A percentile compares a stretch with the other conserved stretches of the same genome.
These are phyloP conservation scores for Taphrina populina DNA, from an alignment of 1,139 yeast species.

Conservation along the genomic window DNA sequence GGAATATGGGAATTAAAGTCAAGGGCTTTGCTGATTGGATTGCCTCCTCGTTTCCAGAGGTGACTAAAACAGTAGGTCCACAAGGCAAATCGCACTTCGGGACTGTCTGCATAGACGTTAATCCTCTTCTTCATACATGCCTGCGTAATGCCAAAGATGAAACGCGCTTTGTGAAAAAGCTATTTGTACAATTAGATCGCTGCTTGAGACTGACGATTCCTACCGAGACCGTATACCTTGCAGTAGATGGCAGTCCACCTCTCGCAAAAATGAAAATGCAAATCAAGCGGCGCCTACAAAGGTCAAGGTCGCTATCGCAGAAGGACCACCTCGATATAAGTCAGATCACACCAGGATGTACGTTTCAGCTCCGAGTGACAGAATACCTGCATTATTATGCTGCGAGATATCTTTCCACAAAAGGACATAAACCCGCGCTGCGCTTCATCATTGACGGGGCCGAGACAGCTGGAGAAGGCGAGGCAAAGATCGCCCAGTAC, in stretches of 20 bases:
- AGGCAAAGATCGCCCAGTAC: slow-evolving; percentile 25
- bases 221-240: slow-evolving; percentile 7
- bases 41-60: slow-evolving; percentile 9
- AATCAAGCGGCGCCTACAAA: slow-evolving; percentile 20
- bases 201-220: slow-evolving; percentile 23
- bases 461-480: slow-evolving; percentile 28
- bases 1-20: slow-evolving; percentile 25
- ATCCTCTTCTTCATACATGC: slow-evolving; percentile 27
- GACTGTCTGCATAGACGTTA: slow-evolving; percentile 21
- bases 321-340: slow-evolving; percentile 20
- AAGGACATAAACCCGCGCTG: slow-evolving; percentile 8
- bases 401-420: slow-evolving; percentile 18
- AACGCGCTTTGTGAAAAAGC: slow-evolving; percentile 8
- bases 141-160: slow-evolving; percentile 18
- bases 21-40: slow-evolving; percentile 32
- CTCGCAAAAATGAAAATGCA: slow-evolving; percentile 31
- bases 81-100: slow-evolving; percentile 11
- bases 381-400: slow-evolving; percentile 30
- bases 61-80: slow-evolving; percentile 1
- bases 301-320: slow-evolving; percentile 24
- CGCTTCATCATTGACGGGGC: slow-evolving; percentile 27
- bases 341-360: slow-evolving; percentile 25
- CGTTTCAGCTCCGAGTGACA: slow-evolving; percentile 17
- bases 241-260: slow-evolving; percentile 32
- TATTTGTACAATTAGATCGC: slow-evolving; percentile 15